These are phyloP conservation scores for Wickerhamomyces ciferrii DNA, from an alignment of 805 yeast genomes.

Conservation along the genomic window DNA sequence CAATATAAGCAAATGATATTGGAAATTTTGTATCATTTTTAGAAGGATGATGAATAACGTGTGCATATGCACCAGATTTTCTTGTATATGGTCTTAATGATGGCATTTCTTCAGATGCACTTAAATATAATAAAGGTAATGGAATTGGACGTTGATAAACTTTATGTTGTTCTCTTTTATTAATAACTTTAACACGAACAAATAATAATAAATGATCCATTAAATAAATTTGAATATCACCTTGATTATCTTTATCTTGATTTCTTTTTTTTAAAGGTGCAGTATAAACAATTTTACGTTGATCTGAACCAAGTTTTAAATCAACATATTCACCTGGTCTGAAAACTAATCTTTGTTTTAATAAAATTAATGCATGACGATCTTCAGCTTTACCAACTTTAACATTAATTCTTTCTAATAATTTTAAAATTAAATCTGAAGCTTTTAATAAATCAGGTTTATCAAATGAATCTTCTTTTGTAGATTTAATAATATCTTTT, in stretches of 20 bases:
- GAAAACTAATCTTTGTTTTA: constrained; percentile 79
- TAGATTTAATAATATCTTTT: constrained; percentile 76
- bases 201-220: constrained; percentile 86
- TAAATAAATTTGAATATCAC: constrained; percentile 79
- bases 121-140: constrained; percentile 64
- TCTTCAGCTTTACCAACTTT: constrained; percentile 92
- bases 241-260: constrained; percentile 66
- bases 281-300: constrained; percentile 73
- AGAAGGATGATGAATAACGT: constrained; percentile 17
- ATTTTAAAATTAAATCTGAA: constrained; percentile 65
- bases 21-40: constrained; percentile 31
- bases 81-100: constrained; percentile 40
- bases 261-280: constrained; percentile 71
- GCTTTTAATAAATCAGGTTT: constrained; percentile 57
- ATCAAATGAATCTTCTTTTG: constrained; percentile 72
- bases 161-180: constrained; percentile 85
- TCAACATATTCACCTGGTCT: constrained; percentile 82
- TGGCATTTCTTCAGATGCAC: constrained; percentile 78
- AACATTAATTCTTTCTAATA: constrained; percentile 70
- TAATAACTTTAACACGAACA: constrained; percentile 79
- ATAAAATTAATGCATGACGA: constrained; percentile 80
- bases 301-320: constrained; percentile 76
- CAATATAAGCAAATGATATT: constrained; percentile 42
- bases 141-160: constrained; percentile 90
- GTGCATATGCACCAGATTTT: constrained; percentile 26